Conservation (phyloP, 495 filamentous ascomycete genomes). For the Penicillium desertorum region DNA sequence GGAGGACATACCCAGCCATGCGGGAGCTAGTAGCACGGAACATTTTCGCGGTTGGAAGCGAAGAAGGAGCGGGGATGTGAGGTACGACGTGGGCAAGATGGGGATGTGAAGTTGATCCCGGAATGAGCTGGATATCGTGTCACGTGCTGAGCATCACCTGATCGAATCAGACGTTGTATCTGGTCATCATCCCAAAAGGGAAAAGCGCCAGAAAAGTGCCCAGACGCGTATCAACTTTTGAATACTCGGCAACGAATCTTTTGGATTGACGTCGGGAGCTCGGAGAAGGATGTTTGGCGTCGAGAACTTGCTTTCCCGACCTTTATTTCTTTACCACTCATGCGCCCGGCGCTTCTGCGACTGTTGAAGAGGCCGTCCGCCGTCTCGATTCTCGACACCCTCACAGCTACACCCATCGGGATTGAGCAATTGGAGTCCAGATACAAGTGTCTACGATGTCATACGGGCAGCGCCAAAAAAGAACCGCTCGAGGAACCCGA, state of each 20-base stretch:
- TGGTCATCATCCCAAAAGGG: constrained; percentile 23
- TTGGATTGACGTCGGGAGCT: constrained; percentile 10
- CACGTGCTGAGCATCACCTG: constrained; percentile 22
- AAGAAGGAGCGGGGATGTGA: constrained; percentile 31
- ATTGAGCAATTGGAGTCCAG: constrained; percentile 38
- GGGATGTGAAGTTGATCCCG: constrained; percentile 37
- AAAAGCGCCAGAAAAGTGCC: constrained; percentile 23
- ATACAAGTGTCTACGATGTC: constrained; percentile 34
- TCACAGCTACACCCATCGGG: constrained; percentile 40
- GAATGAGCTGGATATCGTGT: constrained; percentile 25
- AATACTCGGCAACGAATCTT: constrained; percentile 11
- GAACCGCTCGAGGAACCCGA: constrained; percentile 5
- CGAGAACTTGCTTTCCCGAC: constrained; percentile 16
- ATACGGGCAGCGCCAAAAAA: constrained; percentile 23
- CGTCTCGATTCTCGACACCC: constrained; percentile 47
- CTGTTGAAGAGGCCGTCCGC: constrained; percentile 54
- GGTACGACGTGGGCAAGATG: constrained; percentile 30
- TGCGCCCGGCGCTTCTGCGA: constrained; percentile 57
- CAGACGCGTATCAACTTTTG: constrained; percentile 10
- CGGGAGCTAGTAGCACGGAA: constrained; percentile 48
- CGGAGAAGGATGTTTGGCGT: constrained; percentile 33
- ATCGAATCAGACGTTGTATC: constrained; percentile 14
- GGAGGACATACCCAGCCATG: constrained; percentile 45
- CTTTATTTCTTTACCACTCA: constrained; percentile 30
- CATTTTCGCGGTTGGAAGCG: constrained; percentile 43